phyloP scores from a whole-genome alignment of 2,329 filamentous ascomycete species.

The Cadophora gregata region DNA sequence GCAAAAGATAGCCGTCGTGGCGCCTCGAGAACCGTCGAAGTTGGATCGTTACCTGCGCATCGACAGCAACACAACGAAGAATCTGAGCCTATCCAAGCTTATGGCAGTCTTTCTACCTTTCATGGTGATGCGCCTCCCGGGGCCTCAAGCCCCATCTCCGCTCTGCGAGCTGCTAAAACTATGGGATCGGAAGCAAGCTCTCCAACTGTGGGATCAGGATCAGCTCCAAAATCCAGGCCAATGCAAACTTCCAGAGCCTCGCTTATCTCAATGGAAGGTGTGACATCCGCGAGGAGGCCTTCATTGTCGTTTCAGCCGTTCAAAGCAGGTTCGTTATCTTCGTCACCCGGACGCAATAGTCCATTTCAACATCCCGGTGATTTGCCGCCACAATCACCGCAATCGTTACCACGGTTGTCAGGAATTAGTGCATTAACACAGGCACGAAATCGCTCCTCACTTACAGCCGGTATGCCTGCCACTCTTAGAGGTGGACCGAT shows the following conservation, averaged over 20 bases:
- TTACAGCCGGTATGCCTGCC: constrained; percentile 77
- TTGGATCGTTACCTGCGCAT: constrained; percentile 78
- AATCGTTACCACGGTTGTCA: constrained; percentile 56
- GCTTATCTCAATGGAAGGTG: constrained; percentile 55
- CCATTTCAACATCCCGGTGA: constrained; percentile 37
- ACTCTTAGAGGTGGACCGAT: constrained; percentile 71
- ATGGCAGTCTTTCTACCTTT: constrained; percentile 89
- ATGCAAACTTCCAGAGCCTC: constrained; percentile 43
- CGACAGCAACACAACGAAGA: constrained; percentile 51
- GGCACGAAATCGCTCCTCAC: constrained; percentile 71
- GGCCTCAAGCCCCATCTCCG: constrained; percentile 87
- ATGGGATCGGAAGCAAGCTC: constrained; percentile 67
- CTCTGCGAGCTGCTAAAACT: constrained; percentile 71
- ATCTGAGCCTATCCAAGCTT: constrained; percentile 76
- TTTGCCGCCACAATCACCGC: constrained; percentile 58
- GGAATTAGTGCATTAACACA: constrained; percentile 59
- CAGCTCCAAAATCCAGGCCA: constrained; percentile 48
- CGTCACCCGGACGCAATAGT: constrained; percentile 68
- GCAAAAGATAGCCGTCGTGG: constrained; percentile 46
- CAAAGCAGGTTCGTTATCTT: constrained; percentile 93
- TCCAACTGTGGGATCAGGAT: constrained; percentile 59
- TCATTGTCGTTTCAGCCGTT: constrained; percentile 95
- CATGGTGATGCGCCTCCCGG: constrained; percentile 77
- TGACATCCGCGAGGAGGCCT: constrained; percentile 66
- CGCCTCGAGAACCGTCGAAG: constrained; percentile 53